Conservation (phyloP, 116 monocot species). For the Trichopus zeylanicus region DNA sequence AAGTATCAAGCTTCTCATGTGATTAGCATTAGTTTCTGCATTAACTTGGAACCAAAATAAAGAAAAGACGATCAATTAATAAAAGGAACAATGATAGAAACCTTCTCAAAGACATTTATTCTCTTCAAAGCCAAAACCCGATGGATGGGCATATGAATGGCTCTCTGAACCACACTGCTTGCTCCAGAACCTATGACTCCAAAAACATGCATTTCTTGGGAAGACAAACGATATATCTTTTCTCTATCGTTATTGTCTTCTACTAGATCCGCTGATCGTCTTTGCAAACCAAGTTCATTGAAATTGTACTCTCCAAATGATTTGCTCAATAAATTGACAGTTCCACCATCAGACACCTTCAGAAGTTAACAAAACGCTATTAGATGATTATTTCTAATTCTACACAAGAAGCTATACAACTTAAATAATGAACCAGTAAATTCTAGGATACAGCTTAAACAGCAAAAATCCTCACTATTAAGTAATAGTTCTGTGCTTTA, state of each 20-base stretch:
- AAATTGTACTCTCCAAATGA: conserved; percentile 88
- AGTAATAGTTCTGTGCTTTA: too few relatives aligned
- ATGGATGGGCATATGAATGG: conserved; percentile 77
- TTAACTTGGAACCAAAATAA: too few relatives aligned
- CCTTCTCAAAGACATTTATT: conserved; percentile 96
- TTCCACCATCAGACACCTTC: conserved; percentile 84
- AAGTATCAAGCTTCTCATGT: too few relatives aligned
- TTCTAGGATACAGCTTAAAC: too few relatives aligned
- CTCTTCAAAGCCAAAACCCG: conserved; percentile 82
- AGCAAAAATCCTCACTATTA: too few relatives aligned
- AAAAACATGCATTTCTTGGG: conserved; percentile 91
- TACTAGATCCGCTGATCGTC: conserved; percentile 35
- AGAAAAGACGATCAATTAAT: background rate
- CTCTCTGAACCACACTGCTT: conserved; percentile 93
- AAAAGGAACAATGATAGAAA: conserved; percentile 15
- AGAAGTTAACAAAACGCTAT: background rate
- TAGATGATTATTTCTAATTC: background rate
- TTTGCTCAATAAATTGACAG: conserved; percentile 88
- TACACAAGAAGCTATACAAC: background rate
- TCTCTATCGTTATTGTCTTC: conserved; percentile 52
- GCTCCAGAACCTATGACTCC: conserved; percentile 91
- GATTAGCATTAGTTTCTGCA: too few relatives aligned
- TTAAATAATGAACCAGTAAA: too few relatives aligned
- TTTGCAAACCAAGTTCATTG: conserved; percentile 86
- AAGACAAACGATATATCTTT: conserved; percentile 80